phyloP scores from a whole-genome alignment of 179 eudicot genomes.

The Dionaea muscipula region DNA sequence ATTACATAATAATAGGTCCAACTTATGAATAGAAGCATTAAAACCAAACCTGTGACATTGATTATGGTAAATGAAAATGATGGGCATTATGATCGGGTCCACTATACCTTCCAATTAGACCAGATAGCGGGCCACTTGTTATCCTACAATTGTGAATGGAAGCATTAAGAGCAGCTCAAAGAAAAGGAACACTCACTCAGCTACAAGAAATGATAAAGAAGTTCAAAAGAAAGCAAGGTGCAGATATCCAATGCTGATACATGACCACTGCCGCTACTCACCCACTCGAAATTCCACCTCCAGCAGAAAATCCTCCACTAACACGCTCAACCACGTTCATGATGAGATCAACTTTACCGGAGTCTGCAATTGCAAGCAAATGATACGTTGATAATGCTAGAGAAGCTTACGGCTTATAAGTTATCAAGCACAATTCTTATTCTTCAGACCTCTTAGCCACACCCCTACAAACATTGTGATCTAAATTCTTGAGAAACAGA shows the following conservation, averaged over 20 bases:
- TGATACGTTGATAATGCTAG: not conserved
- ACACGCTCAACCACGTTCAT: constrained; percentile 94
- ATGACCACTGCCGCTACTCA: constrained; percentile 21
- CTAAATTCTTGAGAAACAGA: too few species aligned
- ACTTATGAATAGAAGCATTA: too few species aligned
- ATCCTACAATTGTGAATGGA: constrained; percentile 44
- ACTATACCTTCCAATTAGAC: constrained; percentile 86
- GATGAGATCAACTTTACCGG: constrained; percentile 88
- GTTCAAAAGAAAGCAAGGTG: constrained; percentile 1
- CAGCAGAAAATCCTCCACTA: constrained; percentile 97
- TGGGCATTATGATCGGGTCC: not conserved
- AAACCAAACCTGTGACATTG: too few species aligned
- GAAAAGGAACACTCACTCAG: not conserved
- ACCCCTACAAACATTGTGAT: too few species aligned
- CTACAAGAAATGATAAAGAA: not conserved
- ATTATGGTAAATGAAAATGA: not conserved
- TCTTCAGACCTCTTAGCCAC: too few species aligned
- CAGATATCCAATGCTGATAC: not conserved
- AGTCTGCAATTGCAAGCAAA: constrained; percentile 29
- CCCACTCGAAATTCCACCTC: constrained; percentile 99
- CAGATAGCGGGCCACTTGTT: constrained; percentile 92
- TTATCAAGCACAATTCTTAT: too few species aligned
- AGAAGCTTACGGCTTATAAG: too few species aligned
- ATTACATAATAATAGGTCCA: too few species aligned
- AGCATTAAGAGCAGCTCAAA: not conserved